Evolutionary conservation across 257 asterid genomes (phyloP), one percentile per base, ranked within the genome.

Genomic region (Craterostigma plantagineum): DNA sequence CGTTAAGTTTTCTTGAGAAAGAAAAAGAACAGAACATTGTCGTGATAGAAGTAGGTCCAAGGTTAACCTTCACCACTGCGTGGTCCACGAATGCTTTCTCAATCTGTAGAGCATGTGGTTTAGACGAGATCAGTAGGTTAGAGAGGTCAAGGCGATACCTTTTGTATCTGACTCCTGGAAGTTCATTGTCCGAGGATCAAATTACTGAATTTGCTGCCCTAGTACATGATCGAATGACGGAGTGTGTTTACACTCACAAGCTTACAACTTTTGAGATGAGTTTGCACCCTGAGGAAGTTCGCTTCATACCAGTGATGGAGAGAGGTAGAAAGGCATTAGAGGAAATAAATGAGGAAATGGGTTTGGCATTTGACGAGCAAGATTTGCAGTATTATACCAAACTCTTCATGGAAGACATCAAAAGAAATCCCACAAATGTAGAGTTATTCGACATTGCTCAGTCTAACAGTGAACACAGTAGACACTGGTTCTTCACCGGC

Each of bases 401-500:
- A 62, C 95, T 82, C 33, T 87, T 87, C 56, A 62, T 56, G 68
- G 86, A 87, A n/a, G 98, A 82, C 51, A 69, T 79, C 45, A 68
- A 72, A 61, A 67, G 95, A 48, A 55, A 82, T 57, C 98, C 95
- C 1, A 82, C 95, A 7, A 82, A 82, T 49, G 98, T 87, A 10
- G 95, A 82, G 65, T 44, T 87, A 30, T 87, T 87, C 42, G 98
- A 87, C 57, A 79, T 87, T 63, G 95, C 98, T 3, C 98, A 87
- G 73, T 87, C 98, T 7, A 87, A 87, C 60, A 87, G 98, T 35
- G 98, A 87, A 42, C 98, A 87, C 52, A 87, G 98, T 58, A 64
- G 95, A 48, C 98, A 82, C 60, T 87, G 97, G 97, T 86, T 86
- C 65, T 86, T 86, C 43, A 71, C 76, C 6, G 95, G 95, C 18